phyloP scores from a whole-genome alignment of 352 stramenopile genomes.

The Halophytophthora polymorphica region DNA sequence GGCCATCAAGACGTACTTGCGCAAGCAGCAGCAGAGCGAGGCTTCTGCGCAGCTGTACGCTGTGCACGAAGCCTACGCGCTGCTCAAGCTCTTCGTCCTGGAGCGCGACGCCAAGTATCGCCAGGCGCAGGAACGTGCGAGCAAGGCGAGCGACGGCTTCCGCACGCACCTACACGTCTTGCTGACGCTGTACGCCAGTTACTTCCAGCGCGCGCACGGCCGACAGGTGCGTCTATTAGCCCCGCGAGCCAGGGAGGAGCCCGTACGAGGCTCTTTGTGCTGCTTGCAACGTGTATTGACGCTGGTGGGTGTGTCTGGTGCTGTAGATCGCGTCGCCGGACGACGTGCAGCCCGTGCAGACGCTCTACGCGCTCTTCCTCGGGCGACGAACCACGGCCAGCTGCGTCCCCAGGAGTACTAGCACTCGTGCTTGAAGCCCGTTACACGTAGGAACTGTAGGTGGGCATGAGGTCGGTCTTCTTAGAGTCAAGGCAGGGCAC shows the following conservation, averaged over 20 bases:
- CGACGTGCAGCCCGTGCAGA: constrained; percentile 30
- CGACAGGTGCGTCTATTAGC: constrained; percentile 28
- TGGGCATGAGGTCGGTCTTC: constrained; percentile 77
- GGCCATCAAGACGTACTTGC: constrained; percentile 29
- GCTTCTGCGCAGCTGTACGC: constrained; percentile 3
- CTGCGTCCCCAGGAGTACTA: background rate
- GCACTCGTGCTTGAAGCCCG: background rate
- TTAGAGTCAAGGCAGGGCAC: constrained; percentile 81
- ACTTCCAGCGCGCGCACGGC: constrained; percentile 41
- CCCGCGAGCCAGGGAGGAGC: background rate
- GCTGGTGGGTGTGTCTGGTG: background rate
- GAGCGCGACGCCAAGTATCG: constrained; percentile 26
- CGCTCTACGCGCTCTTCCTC: constrained; percentile 39
- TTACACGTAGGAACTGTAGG: constrained; percentile 59
- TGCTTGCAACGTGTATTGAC: constrained; percentile 8
- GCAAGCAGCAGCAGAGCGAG: constrained; percentile 1
- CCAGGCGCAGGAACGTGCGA: constrained; percentile 7
- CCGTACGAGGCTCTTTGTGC: constrained; percentile 1
- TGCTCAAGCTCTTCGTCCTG: constrained; percentile 55
- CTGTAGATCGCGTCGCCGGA: constrained; percentile 29
- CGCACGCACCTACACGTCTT: constrained; percentile 39
- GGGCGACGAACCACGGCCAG: constrained; percentile 6
- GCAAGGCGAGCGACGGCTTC: constrained; percentile 11
- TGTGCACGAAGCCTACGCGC: constrained; percentile 41
- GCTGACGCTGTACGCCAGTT: constrained; percentile 48